phyloP scores from a whole-genome alignment of 2,329 filamentous ascomycete species.

The Bipolaris cookei region DNA sequence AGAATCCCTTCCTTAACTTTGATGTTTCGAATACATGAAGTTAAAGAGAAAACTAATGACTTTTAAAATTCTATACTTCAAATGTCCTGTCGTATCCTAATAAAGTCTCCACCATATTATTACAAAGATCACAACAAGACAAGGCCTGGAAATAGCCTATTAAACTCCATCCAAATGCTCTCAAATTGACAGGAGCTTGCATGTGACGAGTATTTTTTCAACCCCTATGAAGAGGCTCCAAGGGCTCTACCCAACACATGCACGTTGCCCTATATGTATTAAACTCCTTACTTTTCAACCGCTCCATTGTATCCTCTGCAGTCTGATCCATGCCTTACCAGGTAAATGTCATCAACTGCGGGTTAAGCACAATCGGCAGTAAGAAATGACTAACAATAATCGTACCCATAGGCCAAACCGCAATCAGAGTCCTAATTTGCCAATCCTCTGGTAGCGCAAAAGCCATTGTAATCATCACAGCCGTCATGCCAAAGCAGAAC shows the following conservation, averaged over 20 bases:
- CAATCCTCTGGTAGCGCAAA: slow-evolving; percentile 68
- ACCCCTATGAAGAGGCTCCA: no score
- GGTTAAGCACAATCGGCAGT: slow-evolving; percentile 75
- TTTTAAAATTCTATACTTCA: neutral
- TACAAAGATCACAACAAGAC: no score
- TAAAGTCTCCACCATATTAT: neutral
- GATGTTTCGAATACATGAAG: neutral
- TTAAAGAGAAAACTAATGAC: neutral
- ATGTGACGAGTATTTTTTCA: neutral
- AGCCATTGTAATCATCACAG: slow-evolving; percentile 70
- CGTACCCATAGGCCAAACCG: slow-evolving; percentile 74
- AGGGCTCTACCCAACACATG: neutral
- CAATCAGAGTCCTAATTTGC: slow-evolving; percentile 60
- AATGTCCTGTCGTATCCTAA: neutral
- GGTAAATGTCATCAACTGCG: slow-evolving; percentile 80
- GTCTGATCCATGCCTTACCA: slow-evolving; percentile 59
- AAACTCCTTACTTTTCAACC: neutral
- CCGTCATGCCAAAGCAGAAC: slow-evolving; percentile 66
- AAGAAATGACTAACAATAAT: slow-evolving; percentile 73
- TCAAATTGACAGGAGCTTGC: neutral
- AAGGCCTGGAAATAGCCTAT: neutral
- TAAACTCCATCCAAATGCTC: neutral
- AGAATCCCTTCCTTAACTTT: neutral
- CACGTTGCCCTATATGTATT: neutral
- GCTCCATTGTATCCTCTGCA: neutral